These are phyloP conservation scores for Cladosporium cucumerinum DNA, from an alignment of 2,329 filamentous ascomycete species.

Conservation along the genomic window DNA sequence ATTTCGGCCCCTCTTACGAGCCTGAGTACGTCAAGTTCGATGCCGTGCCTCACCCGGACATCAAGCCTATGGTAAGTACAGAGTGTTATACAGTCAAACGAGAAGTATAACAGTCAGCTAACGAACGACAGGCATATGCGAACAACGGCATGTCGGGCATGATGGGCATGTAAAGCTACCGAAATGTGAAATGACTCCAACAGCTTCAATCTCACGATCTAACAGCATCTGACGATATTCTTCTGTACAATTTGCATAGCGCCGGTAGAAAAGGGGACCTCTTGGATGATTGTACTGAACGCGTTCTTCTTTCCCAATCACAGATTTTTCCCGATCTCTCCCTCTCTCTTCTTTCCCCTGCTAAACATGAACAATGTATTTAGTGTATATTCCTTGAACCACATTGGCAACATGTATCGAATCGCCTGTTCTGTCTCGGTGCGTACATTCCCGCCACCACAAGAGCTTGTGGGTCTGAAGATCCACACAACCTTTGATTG, in stretches of 20 bases:
- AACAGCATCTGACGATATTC: not conserved
- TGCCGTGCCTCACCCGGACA: conserved; percentile 91
- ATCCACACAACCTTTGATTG: not conserved
- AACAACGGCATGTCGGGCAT: conserved; percentile 71
- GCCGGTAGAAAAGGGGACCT: not conserved
- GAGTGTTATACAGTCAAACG: no score
- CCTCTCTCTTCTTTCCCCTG: not conserved
- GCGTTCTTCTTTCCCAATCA: not conserved
- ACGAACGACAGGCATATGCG: conserved; percentile 65
- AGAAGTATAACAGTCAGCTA: not conserved
- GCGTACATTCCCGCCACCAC: not conserved
- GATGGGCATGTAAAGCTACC: conserved; percentile 18
- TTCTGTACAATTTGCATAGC: conserved; percentile 3
- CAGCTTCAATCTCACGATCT: not conserved
- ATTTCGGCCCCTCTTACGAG: conserved; percentile 88
- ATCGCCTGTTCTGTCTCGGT: not conserved
- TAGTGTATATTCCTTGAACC: not conserved
- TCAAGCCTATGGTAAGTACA: conserved; percentile 71
- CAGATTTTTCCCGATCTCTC: not conserved
- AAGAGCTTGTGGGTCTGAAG: not conserved
- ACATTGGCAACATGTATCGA: not conserved
- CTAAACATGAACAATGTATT: not conserved
- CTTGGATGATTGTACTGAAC: not conserved
- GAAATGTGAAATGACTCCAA: not conserved
- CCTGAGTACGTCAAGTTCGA: conserved; percentile 91